A percentile compares a stretch with the other conserved stretches of the same genome.
These are phyloP conservation scores for Talaromyces liani DNA, from an alignment of 495 filamentous ascomycete species.

Conservation along the genomic window DNA sequence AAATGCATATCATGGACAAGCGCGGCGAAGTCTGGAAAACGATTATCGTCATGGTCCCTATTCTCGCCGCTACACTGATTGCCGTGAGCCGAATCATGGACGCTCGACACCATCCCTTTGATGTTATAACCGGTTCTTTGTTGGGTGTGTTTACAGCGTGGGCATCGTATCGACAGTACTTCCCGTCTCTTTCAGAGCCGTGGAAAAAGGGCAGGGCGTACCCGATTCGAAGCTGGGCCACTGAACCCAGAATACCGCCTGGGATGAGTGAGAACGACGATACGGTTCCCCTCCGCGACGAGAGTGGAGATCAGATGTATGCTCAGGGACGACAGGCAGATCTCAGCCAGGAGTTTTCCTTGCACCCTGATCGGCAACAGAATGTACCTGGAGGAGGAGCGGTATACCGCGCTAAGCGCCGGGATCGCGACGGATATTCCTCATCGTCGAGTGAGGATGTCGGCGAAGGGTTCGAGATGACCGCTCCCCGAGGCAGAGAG, in stretches of 20 bases:
- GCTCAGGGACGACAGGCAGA: neutral
- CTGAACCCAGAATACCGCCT: slow-evolving; percentile 23
- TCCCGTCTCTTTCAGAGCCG: slow-evolving; percentile 46
- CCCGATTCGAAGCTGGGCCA: slow-evolving; percentile 54
- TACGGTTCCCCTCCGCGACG: slow-evolving; percentile 24
- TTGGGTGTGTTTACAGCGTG: slow-evolving; percentile 49
- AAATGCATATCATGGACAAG: slow-evolving; percentile 54
- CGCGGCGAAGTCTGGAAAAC: slow-evolving; percentile 71
- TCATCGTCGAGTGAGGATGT: slow-evolving; percentile 39
- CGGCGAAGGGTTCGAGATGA: slow-evolving; percentile 35
- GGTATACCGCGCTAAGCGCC: slow-evolving; percentile 21
- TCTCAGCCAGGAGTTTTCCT: neutral
- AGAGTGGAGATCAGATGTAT: slow-evolving; percentile 23
- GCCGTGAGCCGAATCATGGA: slow-evolving; percentile 60
- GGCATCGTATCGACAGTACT: slow-evolving; percentile 48
- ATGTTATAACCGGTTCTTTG: slow-evolving; percentile 70
- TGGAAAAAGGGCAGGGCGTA: slow-evolving; percentile 57
- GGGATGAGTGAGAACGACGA: slow-evolving; percentile 16
- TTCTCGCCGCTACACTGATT: slow-evolving; percentile 46
- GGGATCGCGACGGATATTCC: slow-evolving; percentile 31
- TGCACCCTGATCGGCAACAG: neutral
- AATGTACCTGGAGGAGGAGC: neutral
- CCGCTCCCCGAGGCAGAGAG: slow-evolving; percentile 18
- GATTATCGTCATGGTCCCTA: slow-evolving; percentile 56
- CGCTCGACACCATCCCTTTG: slow-evolving; percentile 82